Evolutionary conservation across 1,139 yeast species (phyloP), one percentile per base, ranked within the genome.

Genomic region (Diutina mesorugosa): DNA sequence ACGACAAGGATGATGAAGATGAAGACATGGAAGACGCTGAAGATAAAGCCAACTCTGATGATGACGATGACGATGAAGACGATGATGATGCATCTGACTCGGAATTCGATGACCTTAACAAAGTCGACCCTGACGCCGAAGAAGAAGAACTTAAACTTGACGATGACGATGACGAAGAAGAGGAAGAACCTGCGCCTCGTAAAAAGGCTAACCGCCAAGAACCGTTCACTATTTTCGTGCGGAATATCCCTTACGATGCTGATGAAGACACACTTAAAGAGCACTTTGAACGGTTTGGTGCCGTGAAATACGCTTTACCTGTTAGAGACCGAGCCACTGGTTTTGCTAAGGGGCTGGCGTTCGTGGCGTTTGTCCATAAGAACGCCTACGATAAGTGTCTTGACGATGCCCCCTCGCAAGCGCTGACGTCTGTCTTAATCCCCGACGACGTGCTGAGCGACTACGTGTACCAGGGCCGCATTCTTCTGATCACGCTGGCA

Each of bases 201-300:
- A 69, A 72, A 55, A 76, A 77, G 60, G 68, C 69, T 55, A 86
- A 87, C 68, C 84, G 74, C 67, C 86, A 82, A 67, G 93, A 86
- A 63, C 73, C 80, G n/a, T 86, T 64, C 63, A 78, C 91, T 9
- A 72, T 93, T 29, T 93, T 93, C 67, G 90, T 93, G 8, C 83
- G 98, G 67, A 93, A 93, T 66, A 83, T 95, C 55, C 98, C 99
- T 4, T 95, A 93, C 65, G 97, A 90, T 68, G 95, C 97, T 8
- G 90, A 95, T 45, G 80, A 80, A 55, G 97, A 90, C 58, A 70
- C 85, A 0, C 76, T 93, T 51, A 78, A 76, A 58, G 88, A 84
- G 57, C 98, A 93, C 67, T 93, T 93, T 66, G 72, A 76, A 58
- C 79, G 81, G 62, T 90, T 93, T 66, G 99, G 99, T 9, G 80